These are phyloP conservation scores for Flaveria linearis DNA, from an alignment of 129 eudicot species.

Conservation along the genomic window DNA sequence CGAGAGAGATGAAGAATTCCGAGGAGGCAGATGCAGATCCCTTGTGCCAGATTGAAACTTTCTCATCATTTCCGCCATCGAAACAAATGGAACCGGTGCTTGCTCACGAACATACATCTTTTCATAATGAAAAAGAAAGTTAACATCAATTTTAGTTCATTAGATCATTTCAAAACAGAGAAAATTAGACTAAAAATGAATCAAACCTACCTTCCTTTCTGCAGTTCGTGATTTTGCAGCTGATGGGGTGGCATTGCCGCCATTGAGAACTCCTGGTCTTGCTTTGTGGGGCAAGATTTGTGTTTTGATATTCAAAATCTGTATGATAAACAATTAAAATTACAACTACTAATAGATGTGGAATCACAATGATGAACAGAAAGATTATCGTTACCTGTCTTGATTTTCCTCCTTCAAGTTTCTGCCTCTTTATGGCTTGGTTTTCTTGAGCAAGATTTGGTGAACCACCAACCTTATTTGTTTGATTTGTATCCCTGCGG, in stretches of 20 bases:
- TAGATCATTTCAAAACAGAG: not conserved
- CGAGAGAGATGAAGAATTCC: slow-evolving; percentile 38
- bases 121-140: not conserved
- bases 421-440: slow-evolving; percentile 91
- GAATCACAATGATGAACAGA: not conserved
- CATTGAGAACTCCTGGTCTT: slow-evolving; percentile 48
- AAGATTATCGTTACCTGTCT: slow-evolving; percentile 56
- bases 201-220: slow-evolving; percentile 90
- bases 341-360: not conserved
- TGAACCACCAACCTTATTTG: slow-evolving; percentile 44
- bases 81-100: slow-evolving; percentile 71
- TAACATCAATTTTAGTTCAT: not conserved
- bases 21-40: slow-evolving; percentile 52
- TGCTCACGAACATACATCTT: slow-evolving; percentile 83
- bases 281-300: slow-evolving; percentile 76
- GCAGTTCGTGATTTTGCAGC: slow-evolving; percentile 54
- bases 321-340: not conserved
- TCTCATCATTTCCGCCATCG: slow-evolving; percentile 90
- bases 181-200: not conserved
- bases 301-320: slow-evolving; percentile 71
- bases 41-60: slow-evolving; percentile 90
- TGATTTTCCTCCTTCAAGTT: slow-evolving; percentile 81
- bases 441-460: slow-evolving; percentile 70
- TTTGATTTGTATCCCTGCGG: slow-evolving; percentile 45
- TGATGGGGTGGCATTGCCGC: slow-evolving; percentile 36